Base-by-base conservation (phyloP, 2,329 filamentous ascomycete genomes). In the Stenocarpella maydis region DNA sequence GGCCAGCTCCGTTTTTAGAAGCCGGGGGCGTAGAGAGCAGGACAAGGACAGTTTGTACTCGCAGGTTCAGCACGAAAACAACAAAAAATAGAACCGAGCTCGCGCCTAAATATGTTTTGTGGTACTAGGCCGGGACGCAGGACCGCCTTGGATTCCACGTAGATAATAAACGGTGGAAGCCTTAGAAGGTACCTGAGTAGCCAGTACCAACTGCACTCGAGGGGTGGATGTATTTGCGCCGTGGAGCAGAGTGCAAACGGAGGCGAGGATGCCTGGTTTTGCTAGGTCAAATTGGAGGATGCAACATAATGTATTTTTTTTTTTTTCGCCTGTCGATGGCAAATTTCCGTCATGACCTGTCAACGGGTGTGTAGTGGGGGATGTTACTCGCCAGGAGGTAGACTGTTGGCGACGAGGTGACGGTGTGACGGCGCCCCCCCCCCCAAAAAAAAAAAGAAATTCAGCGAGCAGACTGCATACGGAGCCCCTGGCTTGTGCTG, bases 361-460 rank as follows among this genome's bases (percentile, higher is more conserved):
- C 43, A 49, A 28, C 21, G 34, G 19, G 43, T 49, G 41, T 34
- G 41, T 63, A 43, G 28, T 47, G 28, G 47, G 58, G 19, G 28
- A 63, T 34, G 26, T n/a, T 19, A 63, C 43, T 43, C 41, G 58
- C 58, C 28, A 47, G 28, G 58, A 34, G 14, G 58, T 8, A 63
- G 43, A 34, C 28, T 49, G 43, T 60, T 45, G 39, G 39, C 43
- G 19, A 19, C 49, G 43, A 63, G n/a, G n/a, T 37, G 28, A 17
- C 14, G 47, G 31, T 54, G 52, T 21, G 28, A 37, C 37, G 43
- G 28, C n/a, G 28, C 43, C 28, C 41, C 43, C 43, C 5, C n/a
- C n/a, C n/a, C n/a, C n/a, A n/a, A n/a, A n/a, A n/a, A n/a, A n/a
- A n/a, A n/a, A n/a, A n/a, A n/a, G n/a, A n/a, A n/a, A n/a, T n/a